Evolutionary conservation across 805 yeast genomes (phyloP), one percentile per base, ranked within the genome.

Genomic region (Pichia cabralensis): DNA sequence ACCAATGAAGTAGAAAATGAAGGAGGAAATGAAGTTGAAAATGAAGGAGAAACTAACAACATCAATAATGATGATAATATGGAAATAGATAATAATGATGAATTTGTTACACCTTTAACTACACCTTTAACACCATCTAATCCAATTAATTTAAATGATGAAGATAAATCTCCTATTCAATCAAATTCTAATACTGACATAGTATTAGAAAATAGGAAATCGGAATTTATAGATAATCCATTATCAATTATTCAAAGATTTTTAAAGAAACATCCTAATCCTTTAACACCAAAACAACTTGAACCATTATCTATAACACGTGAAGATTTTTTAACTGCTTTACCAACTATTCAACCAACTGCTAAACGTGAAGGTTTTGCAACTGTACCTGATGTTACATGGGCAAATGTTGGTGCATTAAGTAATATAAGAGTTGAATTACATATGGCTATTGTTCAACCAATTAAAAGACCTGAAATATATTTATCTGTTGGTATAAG

Each of bases 311-410:
- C 80, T 5, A 88, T 92, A 35, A 76, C 72, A 2, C 77, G 75
- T 42, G 78, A 71, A 11, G 98, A 92, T 54, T 92, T 92, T 53
- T 43, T 81, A 23, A 65, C 71, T 9, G 97, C 97, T 1, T 60
- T 92, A 26, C 96, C 97, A 3, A 76, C 88, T 0, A 80, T 92
- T 29, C 98, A 92, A 60, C 98, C 98, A 9, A 84, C 96, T 0
- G 95, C 96, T 1, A 89, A 88, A 52, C 78, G 98, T 55, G 98
- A 92, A 65, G 98, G 98, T 1, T 92, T 92, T 60, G 96, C 98
- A 1, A 92, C 97, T 0, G 94, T 92, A 10, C 98, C 98, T 0
- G 97, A 92, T 54, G 96, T 92, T 3, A 76, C 94, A 6, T 92
- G 98, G 98, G 71, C 78, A 6, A 81, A 80, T 52, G 95, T 92